Evolutionary conservation across 2,329 filamentous ascomycete species (phyloP).

Genomic region (Cercospora zeae-maydis): DNA sequence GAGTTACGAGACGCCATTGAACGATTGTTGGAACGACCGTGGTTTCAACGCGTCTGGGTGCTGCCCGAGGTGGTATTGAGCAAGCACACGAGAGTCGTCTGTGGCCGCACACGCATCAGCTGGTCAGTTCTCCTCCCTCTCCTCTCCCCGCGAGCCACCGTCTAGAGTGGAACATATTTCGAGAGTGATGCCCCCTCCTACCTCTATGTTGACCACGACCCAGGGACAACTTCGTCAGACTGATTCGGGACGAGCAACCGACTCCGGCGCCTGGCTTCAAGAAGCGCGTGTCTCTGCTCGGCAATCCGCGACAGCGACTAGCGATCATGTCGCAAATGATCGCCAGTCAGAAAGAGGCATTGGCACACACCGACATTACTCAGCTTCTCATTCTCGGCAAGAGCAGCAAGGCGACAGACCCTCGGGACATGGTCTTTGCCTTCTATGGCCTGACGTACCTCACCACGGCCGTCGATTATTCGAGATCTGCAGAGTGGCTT

Average conservation of each 20-base stretch:
- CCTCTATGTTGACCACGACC: background rate
- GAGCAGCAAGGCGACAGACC: constrained; percentile 31
- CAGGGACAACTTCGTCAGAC: constrained; percentile 29
- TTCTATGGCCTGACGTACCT: constrained; percentile 32
- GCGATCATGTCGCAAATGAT: constrained; percentile 35
- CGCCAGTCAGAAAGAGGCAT: constrained; percentile 27
- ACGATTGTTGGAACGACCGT: constrained; percentile 29
- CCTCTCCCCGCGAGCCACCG: background rate
- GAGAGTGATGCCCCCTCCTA: background rate
- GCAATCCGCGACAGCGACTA: constrained; percentile 32
- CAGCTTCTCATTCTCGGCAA: constrained; percentile 34
- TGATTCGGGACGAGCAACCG: constrained; percentile 27
- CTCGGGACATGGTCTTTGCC: constrained; percentile 33
- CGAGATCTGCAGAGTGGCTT: constrained; percentile 20
- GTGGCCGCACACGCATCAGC: constrained; percentile 21
- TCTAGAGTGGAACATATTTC: background rate
- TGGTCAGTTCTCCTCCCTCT: constrained; percentile 13
- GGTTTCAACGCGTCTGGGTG: constrained; percentile 34
- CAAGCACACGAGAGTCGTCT: constrained; percentile 24
- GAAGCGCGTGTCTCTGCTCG: constrained; percentile 30
- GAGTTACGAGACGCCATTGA: constrained; percentile 32
- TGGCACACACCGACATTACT: constrained; percentile 31
- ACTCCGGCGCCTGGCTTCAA: constrained; percentile 24
- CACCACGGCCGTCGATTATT: constrained; percentile 28
- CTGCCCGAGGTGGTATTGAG: constrained; percentile 29